These are phyloP conservation scores for Penicillium cataractarum DNA, from an alignment of 495 filamentous ascomycete genomes.

Conservation along the genomic window DNA sequence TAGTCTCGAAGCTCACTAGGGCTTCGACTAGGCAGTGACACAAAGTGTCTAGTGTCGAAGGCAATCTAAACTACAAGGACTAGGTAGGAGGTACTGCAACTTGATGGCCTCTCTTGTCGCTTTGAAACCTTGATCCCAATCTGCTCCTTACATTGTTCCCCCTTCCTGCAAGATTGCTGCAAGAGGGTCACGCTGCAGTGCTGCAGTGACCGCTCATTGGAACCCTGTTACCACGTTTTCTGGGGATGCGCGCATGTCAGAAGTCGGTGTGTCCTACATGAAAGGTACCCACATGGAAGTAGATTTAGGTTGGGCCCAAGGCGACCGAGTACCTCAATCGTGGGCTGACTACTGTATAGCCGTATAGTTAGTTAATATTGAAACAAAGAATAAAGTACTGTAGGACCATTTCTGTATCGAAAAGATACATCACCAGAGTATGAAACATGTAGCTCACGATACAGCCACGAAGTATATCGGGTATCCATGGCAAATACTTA, in stretches of 20 bases:
- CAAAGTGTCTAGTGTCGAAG: not conserved
- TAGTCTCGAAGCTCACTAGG: conserved; percentile 1
- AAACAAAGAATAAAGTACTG: too few relatives aligned
- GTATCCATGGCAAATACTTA: too few relatives aligned
- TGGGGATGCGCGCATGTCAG: conserved; percentile 18
- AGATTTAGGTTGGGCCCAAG: not conserved
- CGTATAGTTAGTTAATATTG: too few relatives aligned
- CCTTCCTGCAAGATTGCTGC: not conserved
- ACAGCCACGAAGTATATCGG: not conserved
- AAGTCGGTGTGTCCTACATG: conserved; percentile 28
- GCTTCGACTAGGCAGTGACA: conserved; percentile 1
- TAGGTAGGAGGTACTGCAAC: too few relatives aligned
- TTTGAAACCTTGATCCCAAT: not conserved
- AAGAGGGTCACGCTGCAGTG: conserved; percentile 8
- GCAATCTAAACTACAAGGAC: not conserved
- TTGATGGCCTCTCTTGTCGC: not conserved
- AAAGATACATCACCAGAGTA: not conserved
- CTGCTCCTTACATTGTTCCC: not conserved
- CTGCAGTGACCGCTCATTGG: conserved; percentile 25
- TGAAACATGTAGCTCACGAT: not conserved
- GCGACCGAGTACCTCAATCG: not conserved
- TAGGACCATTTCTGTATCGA: too few relatives aligned
- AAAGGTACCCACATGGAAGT: not conserved
- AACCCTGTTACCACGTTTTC: conserved; percentile 31
- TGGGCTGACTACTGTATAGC: too few relatives aligned